These are phyloP conservation scores for Rhododendron mucronatum DNA, from an alignment of 148 eudicot genomes.

Conservation along the genomic window DNA sequence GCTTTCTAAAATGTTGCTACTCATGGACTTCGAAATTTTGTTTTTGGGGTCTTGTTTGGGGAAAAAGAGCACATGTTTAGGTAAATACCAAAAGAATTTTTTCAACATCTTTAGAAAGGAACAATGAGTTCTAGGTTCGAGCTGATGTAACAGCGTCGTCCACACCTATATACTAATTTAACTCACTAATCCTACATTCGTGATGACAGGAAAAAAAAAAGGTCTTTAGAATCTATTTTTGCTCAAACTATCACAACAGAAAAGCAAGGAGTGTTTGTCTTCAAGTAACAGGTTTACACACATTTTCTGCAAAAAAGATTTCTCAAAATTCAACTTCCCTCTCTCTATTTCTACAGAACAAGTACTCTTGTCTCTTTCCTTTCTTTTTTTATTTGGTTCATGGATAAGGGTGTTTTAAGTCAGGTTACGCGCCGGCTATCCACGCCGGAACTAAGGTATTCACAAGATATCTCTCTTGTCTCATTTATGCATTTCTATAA, in stretches of 20 bases:
- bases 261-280: background rate
- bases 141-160: background rate
- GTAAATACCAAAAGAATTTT: background rate
- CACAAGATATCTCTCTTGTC: background rate
- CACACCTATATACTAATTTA: background rate
- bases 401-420: too few species aligned
- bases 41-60: background rate
- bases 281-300: background rate
- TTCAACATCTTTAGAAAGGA: background rate
- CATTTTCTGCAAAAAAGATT: background rate
- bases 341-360: background rate
- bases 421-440: too few species aligned
- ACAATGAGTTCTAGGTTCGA: background rate
- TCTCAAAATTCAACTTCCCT: background rate
- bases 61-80: background rate
- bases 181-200: background rate
- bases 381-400: too few species aligned
- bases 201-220: background rate
- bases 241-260: background rate
- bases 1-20: background rate
- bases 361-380: background rate
- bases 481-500: background rate
- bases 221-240: background rate
- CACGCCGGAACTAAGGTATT: too few species aligned
- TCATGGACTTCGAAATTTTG: background rate